Evolutionary conservation across 2,329 filamentous ascomycete species (phyloP).

Genomic region (Exophiala phaeomuriformis): DNA sequence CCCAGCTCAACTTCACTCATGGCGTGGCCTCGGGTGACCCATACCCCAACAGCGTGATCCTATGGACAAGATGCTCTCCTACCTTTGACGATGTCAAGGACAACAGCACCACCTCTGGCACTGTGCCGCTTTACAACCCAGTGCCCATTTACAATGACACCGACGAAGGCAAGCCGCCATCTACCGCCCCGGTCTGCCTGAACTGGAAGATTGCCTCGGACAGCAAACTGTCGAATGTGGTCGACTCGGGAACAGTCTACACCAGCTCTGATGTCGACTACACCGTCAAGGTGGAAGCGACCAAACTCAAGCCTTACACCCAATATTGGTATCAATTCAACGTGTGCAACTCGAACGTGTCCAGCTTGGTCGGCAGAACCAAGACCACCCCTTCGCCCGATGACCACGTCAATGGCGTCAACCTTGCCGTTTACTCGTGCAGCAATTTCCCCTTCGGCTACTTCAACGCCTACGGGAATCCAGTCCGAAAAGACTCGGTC

Average conservation of each 20-base stretch:
- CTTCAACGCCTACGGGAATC: conserved; percentile 36
- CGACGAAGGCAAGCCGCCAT: conserved; percentile 48
- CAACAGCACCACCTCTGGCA: conserved; percentile 52
- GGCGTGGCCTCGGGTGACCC: conserved; percentile 49
- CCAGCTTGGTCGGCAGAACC: conserved; percentile 58
- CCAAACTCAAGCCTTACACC: conserved; percentile 54
- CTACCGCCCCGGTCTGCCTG: conserved; percentile 58
- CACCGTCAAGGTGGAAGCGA: conserved; percentile 63
- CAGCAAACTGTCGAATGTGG: conserved; percentile 42
- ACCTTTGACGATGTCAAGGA: conserved; percentile 42
- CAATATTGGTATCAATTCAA: conserved; percentile 59
- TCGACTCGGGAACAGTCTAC: conserved; percentile 54
- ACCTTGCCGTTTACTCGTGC: conserved; percentile 64
- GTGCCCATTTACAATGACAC: conserved; percentile 39
- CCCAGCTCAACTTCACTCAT: conserved; percentile 57
- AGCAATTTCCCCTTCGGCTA: conserved; percentile 52
- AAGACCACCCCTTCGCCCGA: conserved; percentile 58
- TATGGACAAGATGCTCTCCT: conserved; percentile 40
- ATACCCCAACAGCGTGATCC: conserved; percentile 38
- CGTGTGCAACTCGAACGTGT: conserved; percentile 56
- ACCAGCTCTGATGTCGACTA: conserved; percentile 70
- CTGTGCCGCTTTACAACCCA: conserved; percentile 46
- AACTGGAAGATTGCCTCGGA: conserved; percentile 55
- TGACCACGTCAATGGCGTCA: conserved; percentile 52
- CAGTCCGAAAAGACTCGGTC: conserved; percentile 52